Conservation (phyloP, 495 filamentous ascomycete genomes). For the Penicillium goetzii region DNA sequence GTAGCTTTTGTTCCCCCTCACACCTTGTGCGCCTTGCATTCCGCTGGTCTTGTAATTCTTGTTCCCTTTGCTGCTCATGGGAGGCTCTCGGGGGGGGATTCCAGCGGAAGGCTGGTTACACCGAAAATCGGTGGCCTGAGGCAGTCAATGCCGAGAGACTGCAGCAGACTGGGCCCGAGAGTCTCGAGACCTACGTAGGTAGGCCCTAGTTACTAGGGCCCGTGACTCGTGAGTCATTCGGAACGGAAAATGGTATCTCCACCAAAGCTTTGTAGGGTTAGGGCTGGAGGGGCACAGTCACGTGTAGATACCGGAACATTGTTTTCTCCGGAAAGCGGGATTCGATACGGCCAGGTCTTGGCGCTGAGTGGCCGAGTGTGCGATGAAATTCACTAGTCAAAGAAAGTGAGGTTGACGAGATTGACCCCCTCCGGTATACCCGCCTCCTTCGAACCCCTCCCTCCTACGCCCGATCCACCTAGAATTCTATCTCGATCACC, state of each 20-base stretch:
- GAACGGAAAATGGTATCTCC: slow-evolving; percentile 10
- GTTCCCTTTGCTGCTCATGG: background rate
- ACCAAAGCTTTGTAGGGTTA: slow-evolving; percentile 18
- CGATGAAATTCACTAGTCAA: slow-evolving; percentile 54
- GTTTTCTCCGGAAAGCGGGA: slow-evolving; percentile 29
- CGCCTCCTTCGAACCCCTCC: slow-evolving; percentile 41
- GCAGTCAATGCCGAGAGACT: slow-evolving; percentile 4
- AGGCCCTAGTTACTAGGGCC: too few species aligned
- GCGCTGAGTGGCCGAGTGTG: slow-evolving; percentile 47
- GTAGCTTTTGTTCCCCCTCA: slow-evolving; percentile 1
- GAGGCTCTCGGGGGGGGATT: slow-evolving; percentile 3
- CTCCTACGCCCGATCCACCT: slow-evolving; percentile 28
- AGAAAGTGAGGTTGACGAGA: slow-evolving; percentile 45
- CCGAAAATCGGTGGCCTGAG: slow-evolving; percentile 9
- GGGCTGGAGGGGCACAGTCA: slow-evolving; percentile 38
- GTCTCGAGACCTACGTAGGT: slow-evolving; percentile 6
- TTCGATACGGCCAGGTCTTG: slow-evolving; percentile 43
- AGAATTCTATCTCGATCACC: slow-evolving; percentile 27
- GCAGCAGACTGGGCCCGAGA: slow-evolving; percentile 4
- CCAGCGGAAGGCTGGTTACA: slow-evolving; percentile 1
- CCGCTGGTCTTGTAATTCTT: background rate
- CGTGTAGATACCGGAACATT: slow-evolving; percentile 41
- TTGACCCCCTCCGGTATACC: slow-evolving; percentile 44
- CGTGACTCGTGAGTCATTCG: background rate
- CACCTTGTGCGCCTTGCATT: slow-evolving; percentile 1